Percentiles rank a stretch among this genome's conserved stretches.
Evolutionary conservation across 2,329 filamentous ascomycete species (phyloP).

Genomic region (Pseudocercospora musae): DNA sequence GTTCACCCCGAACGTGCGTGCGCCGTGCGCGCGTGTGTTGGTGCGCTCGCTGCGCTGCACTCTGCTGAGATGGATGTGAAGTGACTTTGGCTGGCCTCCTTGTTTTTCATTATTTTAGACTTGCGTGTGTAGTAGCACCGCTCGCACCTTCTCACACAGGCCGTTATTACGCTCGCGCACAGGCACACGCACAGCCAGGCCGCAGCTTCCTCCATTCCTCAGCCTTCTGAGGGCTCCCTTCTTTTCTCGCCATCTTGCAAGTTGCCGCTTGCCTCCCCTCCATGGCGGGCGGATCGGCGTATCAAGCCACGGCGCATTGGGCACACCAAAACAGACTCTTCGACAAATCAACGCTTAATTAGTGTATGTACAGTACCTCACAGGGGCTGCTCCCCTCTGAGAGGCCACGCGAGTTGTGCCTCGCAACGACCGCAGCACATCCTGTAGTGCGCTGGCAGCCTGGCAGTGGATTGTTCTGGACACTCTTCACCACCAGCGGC

Average conservation of each 20-base stretch:
- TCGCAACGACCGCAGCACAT: slow-evolving; percentile 8
- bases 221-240: too few species aligned
- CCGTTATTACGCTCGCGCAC: not conserved
- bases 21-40: not conserved
- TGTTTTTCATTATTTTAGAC: not conserved
- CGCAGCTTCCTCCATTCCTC: too few species aligned
- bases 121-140: not conserved
- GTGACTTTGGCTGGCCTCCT: not conserved
- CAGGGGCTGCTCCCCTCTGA: slow-evolving; percentile 4
- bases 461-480: too few species aligned
- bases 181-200: too few species aligned
- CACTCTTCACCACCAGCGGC: too few species aligned
- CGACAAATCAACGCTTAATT: slow-evolving; percentile 1
- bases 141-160: not conserved
- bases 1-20: not conserved
- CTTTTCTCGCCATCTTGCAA: not conserved
- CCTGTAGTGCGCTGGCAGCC: not conserved
- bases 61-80: too few species aligned
- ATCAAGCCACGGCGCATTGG: slow-evolving; percentile 10
- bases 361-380: slow-evolving; percentile 1
- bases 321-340: slow-evolving; percentile 4
- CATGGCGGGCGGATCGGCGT: slow-evolving; percentile 10
- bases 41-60: too few species aligned
- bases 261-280: not conserved
- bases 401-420: slow-evolving; percentile 7